Percentiles rank a stretch among this genome's conserved stretches.
Conservation (phyloP, 148 eudicot species). For the Pouteria glomerata region DNA sequence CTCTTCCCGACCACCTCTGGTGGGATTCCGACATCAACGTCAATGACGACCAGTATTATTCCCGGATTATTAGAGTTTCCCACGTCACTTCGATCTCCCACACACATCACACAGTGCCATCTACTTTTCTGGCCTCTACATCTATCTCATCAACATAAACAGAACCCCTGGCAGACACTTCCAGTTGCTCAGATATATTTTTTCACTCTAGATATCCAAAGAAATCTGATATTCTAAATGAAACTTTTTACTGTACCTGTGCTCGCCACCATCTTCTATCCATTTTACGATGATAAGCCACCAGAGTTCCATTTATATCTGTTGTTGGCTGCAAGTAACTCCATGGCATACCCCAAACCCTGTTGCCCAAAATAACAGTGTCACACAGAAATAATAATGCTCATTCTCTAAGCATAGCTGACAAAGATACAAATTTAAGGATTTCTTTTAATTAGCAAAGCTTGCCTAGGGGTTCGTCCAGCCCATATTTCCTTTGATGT, state of each 20-base stretch:
- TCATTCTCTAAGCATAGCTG: neutral
- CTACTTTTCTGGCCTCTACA: too few species aligned
- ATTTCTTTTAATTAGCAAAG: conserved; percentile 13
- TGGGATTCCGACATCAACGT: too few species aligned
- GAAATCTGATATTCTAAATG: neutral
- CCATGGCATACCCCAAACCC: conserved; percentile 94
- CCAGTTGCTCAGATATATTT: too few species aligned
- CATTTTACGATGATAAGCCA: conserved; percentile 86
- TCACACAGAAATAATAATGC: neutral
- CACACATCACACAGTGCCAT: too few species aligned
- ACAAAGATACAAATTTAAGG: too few species aligned
- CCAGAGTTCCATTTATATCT: conserved; percentile 66
- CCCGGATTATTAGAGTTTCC: too few species aligned
- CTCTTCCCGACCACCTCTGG: too few species aligned
- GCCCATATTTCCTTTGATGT: conserved; percentile 72
- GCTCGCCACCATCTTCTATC: conserved; percentile 98
- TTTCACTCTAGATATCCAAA: neutral
- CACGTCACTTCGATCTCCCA: too few species aligned
- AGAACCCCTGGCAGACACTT: too few species aligned
- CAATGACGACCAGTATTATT: too few species aligned
- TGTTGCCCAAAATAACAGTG: conserved; percentile 17
- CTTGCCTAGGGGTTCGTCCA: conserved; percentile 63
- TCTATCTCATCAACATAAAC: too few species aligned
- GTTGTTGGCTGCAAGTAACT: conserved; percentile 93
- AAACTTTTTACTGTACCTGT: conserved; percentile 49